Percentiles rank a stretch among this genome's conserved stretches.
phyloP scores from a whole-genome alignment of 1,139 yeast genomes.

The Hyphopichia wangnamkhiaoensis region DNA sequence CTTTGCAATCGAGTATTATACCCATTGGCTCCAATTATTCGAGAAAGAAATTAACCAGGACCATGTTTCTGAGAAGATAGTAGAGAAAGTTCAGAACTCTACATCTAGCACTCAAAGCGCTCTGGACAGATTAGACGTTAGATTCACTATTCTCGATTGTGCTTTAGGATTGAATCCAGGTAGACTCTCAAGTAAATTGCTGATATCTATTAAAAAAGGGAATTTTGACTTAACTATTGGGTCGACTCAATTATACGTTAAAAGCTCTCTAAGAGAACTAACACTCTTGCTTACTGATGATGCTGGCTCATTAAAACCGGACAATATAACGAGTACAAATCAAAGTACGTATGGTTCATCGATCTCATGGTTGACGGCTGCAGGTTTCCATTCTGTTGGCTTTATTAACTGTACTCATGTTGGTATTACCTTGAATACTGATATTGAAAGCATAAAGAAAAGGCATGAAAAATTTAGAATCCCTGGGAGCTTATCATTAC shows the following conservation, averaged over 20 bases:
- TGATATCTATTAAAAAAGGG: conserved; percentile 53
- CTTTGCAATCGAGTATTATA: conserved; percentile 50
- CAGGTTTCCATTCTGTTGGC: conserved; percentile 52
- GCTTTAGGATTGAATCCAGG: conserved; percentile 61
- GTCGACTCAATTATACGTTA: conserved; percentile 32
- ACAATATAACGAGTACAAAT: conserved; percentile 5
- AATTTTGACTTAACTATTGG: conserved; percentile 47
- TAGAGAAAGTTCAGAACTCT: conserved; percentile 8
- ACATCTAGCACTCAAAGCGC: not conserved
- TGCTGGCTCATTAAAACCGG: conserved; percentile 20
- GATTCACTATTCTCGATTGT: conserved; percentile 52
- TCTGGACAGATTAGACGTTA: conserved; percentile 30
- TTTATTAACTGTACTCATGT: conserved; percentile 41
- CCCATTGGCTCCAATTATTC: conserved; percentile 51
- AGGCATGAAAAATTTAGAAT: conserved; percentile 22
- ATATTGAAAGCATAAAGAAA: conserved; percentile 20
- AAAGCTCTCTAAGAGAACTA: conserved; percentile 47
- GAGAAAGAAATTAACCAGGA: conserved; percentile 13
- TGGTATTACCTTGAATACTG: conserved; percentile 38
- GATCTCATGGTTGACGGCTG: conserved; percentile 24
- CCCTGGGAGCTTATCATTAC: conserved; percentile 22
- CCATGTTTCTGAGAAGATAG: conserved; percentile 15
- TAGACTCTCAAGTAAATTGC: conserved; percentile 53
- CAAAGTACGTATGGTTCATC: conserved; percentile 19
- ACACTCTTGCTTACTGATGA: conserved; percentile 62